Conservation (phyloP, 192 early-diverging fungal genomes). For the Chytriomyces hyalinus region DNA sequence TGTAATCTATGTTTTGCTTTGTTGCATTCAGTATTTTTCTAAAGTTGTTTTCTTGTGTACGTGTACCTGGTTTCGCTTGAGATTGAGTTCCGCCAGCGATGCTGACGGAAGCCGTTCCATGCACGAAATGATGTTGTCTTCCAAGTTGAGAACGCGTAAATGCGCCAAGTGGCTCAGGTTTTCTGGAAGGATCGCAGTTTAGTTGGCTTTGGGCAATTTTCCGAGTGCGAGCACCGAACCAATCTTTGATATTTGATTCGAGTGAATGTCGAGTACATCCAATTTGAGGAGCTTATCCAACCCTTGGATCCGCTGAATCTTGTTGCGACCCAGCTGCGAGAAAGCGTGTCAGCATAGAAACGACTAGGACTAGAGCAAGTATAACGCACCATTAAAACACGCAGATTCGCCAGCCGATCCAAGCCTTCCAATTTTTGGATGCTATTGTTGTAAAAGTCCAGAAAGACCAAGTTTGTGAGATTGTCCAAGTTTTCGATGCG, state of each 20-base stretch:
- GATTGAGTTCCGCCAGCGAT: conserved; percentile 53
- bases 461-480: conserved; percentile 53
- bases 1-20: conserved; percentile 31
- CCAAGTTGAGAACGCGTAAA: conserved; percentile 56
- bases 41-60: no score
- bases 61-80: conserved; percentile 54
- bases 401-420: conserved; percentile 41
- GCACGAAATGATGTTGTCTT: conserved; percentile 52
- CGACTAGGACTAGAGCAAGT: background rate
- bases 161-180: conserved; percentile 47
- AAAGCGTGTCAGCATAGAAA: background rate
- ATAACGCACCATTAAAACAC: conserved; percentile 52
- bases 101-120: conserved; percentile 33
- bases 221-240: conserved; percentile 32
- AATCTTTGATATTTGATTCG: conserved; percentile 52
- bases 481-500: conserved; percentile 50
- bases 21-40: no score
- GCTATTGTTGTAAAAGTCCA: conserved; percentile 61
- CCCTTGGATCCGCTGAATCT: conserved; percentile 46
- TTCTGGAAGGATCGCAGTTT: conserved; percentile 36
- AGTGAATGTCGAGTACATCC: conserved; percentile 61
- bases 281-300: conserved; percentile 44
- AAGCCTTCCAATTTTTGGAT: conserved; percentile 46
- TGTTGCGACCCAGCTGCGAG: conserved; percentile 52
- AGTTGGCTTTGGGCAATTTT: background rate